Evolutionary conservation across 768 basidiomycete genomes (phyloP).

Genomic region (Kwoniella newhampshirensis): DNA sequence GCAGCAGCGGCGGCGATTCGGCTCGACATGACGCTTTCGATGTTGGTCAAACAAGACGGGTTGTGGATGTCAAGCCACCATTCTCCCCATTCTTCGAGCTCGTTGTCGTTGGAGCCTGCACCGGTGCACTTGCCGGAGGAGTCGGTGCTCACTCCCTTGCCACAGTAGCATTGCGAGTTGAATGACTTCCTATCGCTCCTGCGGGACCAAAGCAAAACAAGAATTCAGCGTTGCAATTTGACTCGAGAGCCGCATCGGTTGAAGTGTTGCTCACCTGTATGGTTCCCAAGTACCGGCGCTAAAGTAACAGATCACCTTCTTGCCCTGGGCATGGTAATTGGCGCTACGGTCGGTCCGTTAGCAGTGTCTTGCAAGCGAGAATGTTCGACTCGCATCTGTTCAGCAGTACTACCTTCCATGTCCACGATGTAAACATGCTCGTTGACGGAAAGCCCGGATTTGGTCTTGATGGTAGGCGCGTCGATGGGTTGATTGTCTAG

Average conservation of each 20-base stretch:
- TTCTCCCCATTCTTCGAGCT: conserved; percentile 36
- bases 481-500: conserved; percentile 19
- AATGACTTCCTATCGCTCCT: conserved; percentile 20
- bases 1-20: conserved; percentile 23
- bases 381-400: conserved; percentile 14
- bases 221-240: neutral
- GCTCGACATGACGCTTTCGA: conserved; percentile 14
- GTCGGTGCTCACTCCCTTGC: conserved; percentile 13
- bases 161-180: conserved; percentile 31
- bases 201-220: neutral
- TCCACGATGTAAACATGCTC: conserved; percentile 11
- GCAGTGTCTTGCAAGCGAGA: neutral
- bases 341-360: conserved; percentile 9
- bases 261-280: conserved; percentile 14
- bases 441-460: conserved; percentile 2
- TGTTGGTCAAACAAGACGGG: conserved; percentile 22
- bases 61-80: conserved; percentile 38
- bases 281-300: conserved; percentile 38
- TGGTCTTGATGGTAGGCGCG: conserved; percentile 9
- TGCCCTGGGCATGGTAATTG: conserved; percentile 31
- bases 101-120: conserved; percentile 13
- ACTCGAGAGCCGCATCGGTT: neutral
- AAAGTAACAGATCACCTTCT: conserved; percentile 40
- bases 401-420: conserved; percentile 13
- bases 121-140: conserved; percentile 19